phyloP scores from a whole-genome alignment of 1,284 basidiomycete species.

The Fomitiporia mediterranea region DNA sequence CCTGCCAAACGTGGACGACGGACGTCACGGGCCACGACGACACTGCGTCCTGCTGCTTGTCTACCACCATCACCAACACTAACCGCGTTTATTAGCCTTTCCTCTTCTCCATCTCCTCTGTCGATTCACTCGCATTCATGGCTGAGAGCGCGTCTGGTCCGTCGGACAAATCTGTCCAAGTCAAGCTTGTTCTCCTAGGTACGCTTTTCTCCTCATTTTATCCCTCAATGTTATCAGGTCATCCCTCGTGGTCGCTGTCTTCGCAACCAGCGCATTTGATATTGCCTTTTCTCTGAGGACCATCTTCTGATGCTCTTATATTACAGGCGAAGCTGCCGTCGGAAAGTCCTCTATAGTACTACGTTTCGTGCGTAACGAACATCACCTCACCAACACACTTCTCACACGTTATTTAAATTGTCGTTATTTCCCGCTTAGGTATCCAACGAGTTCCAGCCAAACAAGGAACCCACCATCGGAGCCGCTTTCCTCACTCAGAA shows the following conservation, averaged over 20 bases:
- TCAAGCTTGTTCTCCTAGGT: constrained; percentile 63
- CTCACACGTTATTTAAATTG: too few species aligned
- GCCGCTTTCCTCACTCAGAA: constrained; percentile 92
- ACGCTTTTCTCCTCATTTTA: constrained; percentile 24
- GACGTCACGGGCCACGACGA: constrained; percentile 6
- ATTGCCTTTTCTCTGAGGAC: constrained; percentile 7
- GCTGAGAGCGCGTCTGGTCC: constrained; percentile 66
- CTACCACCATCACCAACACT: constrained; percentile 9
- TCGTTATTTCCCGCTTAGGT: constrained; percentile 47
- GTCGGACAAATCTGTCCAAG: constrained; percentile 71
- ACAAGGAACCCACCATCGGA: constrained; percentile 98
- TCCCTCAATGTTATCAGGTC: constrained; percentile 6
- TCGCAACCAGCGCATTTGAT: constrained; percentile 11
- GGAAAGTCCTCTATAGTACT: constrained; percentile 99
- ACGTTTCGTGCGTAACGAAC: constrained; percentile 75
- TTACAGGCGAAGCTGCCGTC: constrained; percentile 91
- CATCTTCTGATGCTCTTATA: not conserved
- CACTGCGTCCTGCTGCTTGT: constrained; percentile 6
- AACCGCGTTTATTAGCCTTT: not conserved
- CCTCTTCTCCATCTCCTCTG: not conserved
- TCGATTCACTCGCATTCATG: constrained; percentile 38
- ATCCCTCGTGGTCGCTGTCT: constrained; percentile 7
- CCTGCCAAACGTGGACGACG: not conserved
- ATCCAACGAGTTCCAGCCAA: constrained; percentile 91
- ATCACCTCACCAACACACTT: too few species aligned